Percentiles rank a stretch among this genome's conserved stretches.
These are phyloP conservation scores for Vinca minor DNA, from an alignment of 257 asterid genomes.

Conservation along the genomic window DNA sequence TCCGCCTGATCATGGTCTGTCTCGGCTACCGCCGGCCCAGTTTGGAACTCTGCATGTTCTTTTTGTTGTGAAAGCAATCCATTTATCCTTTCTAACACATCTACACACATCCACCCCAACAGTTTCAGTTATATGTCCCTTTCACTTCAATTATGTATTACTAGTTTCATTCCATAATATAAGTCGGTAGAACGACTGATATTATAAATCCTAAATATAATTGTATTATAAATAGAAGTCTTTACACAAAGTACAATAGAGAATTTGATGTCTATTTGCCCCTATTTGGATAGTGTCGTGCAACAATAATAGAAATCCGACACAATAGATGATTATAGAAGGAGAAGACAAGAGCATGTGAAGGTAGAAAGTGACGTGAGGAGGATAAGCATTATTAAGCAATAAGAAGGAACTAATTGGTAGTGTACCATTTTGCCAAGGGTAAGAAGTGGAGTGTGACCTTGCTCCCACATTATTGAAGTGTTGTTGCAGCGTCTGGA, in stretches of 20 bases:
- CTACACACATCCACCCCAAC: slow-evolving; percentile 3
- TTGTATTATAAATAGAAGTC: no score
- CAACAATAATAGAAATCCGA: no score
- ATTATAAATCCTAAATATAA: no score
- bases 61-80: slow-evolving; percentile 18
- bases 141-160: no score
- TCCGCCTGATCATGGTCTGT: slow-evolving; percentile 20
- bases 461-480: slow-evolving; percentile 29
- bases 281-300: no score
- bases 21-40: slow-evolving; percentile 2
- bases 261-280: no score
- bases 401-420: no score
- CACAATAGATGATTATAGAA: no score
- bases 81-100: slow-evolving; percentile 17
- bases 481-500: slow-evolving; percentile 55
- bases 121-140: background rate
- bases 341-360: slow-evolving; percentile 3
- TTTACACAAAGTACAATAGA: no score
- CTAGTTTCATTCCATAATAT: no score
- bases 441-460: slow-evolving; percentile 19
- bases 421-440: slow-evolving; percentile 22
- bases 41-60: slow-evolving; percentile 13
- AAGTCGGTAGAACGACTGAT: no score
- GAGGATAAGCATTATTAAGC: no score
- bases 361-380: background rate